phyloP scores from a whole-genome alignment of 75 land plant genomes.

The Sequoiadendron giganteum region DNA sequence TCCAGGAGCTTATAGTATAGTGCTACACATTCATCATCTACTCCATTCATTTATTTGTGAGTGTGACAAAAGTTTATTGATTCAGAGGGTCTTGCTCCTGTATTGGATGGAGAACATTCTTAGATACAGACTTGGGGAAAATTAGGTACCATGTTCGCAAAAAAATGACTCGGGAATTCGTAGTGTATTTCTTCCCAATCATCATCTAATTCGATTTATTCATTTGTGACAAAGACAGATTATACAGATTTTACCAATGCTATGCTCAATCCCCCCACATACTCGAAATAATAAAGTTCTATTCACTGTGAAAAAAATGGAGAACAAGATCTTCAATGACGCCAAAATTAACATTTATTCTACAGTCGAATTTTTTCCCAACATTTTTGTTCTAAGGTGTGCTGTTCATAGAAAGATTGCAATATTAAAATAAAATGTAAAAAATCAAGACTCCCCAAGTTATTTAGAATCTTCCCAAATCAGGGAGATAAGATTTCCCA shows the following conservation, averaged over 20 bases:
- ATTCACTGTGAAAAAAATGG: not conserved
- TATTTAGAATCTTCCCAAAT: too few relatives aligned
- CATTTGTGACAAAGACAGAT: not conserved
- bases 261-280: not conserved
- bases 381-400: too few relatives aligned
- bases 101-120: not conserved
- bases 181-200: not conserved
- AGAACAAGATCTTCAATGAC: too few relatives aligned
- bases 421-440: too few relatives aligned
- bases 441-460: too few relatives aligned
- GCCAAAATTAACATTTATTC: too few relatives aligned
- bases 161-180: not conserved
- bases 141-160: not conserved
- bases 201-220: not conserved
- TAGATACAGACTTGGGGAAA: not conserved
- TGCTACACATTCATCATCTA: not conserved
- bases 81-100: too few relatives aligned
- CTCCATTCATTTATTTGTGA: not conserved
- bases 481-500: too few relatives aligned
- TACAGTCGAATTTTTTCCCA: too few relatives aligned
- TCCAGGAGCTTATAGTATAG: not conserved
- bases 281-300: too few relatives aligned
- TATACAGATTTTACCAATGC: not conserved
- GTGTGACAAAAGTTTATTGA: too few relatives aligned
- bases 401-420: too few relatives aligned